Conservation (phyloP, 73 alveolate genomes). For the Paramecium primaurelia region DNA sequence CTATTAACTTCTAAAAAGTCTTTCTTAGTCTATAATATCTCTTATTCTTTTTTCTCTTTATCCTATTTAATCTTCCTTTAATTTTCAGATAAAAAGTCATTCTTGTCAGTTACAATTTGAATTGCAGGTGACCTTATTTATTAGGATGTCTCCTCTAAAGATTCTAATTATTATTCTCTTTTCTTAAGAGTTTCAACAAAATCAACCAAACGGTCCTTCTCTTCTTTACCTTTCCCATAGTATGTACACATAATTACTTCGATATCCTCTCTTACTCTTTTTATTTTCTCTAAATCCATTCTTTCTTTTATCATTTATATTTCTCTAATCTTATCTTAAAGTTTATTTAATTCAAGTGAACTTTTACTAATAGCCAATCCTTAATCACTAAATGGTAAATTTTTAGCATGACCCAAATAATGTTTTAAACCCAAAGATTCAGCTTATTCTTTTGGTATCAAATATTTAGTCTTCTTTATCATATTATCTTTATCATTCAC, state of each 20-base stretch:
- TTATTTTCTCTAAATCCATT: constrained; percentile 56
- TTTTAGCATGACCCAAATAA: constrained; percentile 59
- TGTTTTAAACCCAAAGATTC: constrained; percentile 59
- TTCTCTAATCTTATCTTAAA: constrained; percentile 60
- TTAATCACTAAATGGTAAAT: constrained; percentile 60
- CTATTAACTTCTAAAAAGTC: constrained; percentile 60
- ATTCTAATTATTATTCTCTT: constrained; percentile 5
- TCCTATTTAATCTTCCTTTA: constrained; percentile 49
- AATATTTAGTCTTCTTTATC: constrained; percentile 39
- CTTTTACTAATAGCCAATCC: constrained; percentile 59
- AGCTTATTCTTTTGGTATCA: constrained; percentile 43
- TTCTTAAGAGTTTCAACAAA: constrained; percentile 41
- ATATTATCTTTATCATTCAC: constrained; percentile 34
- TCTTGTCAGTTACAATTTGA: constrained; percentile 55
- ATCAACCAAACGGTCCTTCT: constrained; percentile 30
- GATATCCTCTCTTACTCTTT: constrained; percentile 51
- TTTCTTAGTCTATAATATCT: constrained; percentile 42
- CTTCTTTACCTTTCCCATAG: constrained; percentile 55
- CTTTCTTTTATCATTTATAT: constrained; percentile 45
- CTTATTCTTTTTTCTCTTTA: constrained; percentile 49
- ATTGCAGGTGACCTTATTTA: not conserved
- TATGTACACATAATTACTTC: constrained; percentile 53
- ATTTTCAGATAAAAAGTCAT: constrained; percentile 59
- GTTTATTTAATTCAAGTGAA: constrained; percentile 42
- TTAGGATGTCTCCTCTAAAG: not conserved